Evolutionary conservation across 805 yeast species (phyloP), one percentile per base, ranked within the genome.

Genomic region (Starmerella potacharoeniae): DNA sequence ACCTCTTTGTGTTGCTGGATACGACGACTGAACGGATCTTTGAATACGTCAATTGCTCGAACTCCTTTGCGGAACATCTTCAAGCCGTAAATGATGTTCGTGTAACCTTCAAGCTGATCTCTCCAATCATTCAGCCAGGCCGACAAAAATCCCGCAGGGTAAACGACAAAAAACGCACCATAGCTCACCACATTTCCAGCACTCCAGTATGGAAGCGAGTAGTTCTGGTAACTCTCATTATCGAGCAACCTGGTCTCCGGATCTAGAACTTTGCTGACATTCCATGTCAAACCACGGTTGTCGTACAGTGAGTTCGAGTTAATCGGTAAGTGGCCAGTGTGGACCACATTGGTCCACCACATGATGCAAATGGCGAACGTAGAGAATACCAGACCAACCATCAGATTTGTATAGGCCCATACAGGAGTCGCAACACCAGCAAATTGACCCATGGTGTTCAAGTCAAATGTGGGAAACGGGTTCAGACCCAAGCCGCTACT

Each of bases 121-220:
- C 5, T 9, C 49, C 66, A 31, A 62, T 59, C 47, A 57, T 57
- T 53, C 46, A 66, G 44, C 16, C 60, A 39, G 14, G 63, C 43
- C 62, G 77, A 78, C 0, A 76, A 63, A 22, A 81, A 73, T 14
- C 79, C 73, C 60, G 81, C 75, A 4, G 86, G 83, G 60, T 79
- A 79, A 49, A 77, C 65, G 37, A 77, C 76, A 65, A 79, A 79
- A 62, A 71, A 75, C 0, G 81, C 77, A 22, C 85, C 84, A 62
- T 80, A 81, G 31, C 73, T 65, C 11, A 81, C 77, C 56, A 81
- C 65, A 64, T 79, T 79, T 1, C 81, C 85, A 6, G 87, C 86
- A 30, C 79, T 64, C 63, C 79, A 81, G 66, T 75, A 82, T 6
- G 88, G 87, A 9, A 86, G 84, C 1, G 87, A 82, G 68, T 83